Conservation (phyloP, 1,139 yeast genomes). For the Pichia sp. region DNA sequence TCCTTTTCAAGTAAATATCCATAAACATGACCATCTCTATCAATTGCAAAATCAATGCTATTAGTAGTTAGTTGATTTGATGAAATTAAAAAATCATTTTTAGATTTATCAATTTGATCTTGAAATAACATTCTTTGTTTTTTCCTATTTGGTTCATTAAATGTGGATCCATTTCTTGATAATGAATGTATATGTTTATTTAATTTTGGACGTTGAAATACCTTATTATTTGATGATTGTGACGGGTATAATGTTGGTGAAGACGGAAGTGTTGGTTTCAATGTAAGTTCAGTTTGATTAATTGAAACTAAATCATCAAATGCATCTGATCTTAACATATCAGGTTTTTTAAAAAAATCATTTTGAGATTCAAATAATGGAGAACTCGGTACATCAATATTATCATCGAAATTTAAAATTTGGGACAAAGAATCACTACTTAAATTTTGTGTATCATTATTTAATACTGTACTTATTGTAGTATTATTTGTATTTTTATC, state of each 20-base stretch:
- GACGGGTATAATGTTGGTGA: constrained; percentile 12
- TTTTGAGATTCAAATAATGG: constrained; percentile 11
- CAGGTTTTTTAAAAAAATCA: neutral
- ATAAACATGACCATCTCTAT: constrained; percentile 29
- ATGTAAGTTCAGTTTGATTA: neutral
- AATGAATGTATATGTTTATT: constrained; percentile 13
- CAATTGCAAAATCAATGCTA: constrained; percentile 26
- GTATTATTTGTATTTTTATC: neutral
- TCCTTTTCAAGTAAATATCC: constrained; percentile 27
- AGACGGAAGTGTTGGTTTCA: constrained; percentile 9
- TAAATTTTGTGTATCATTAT: neutral
- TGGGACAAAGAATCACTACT: constrained; percentile 8
- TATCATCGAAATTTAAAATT: neutral
- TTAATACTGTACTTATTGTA: constrained; percentile 10
- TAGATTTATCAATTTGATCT: neutral
- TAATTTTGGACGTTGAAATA: constrained; percentile 11
- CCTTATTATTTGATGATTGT: neutral
- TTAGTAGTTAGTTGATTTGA: neutral
- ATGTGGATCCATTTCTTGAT: constrained; percentile 17
- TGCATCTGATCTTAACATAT: constrained; percentile 10
- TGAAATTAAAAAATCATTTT: neutral
- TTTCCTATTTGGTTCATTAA: constrained; percentile 16
- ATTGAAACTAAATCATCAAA: constrained; percentile 11
- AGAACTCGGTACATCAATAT: constrained; percentile 18
- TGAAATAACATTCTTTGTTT: constrained; percentile 12